Evolutionary conservation across 176 grass and related monocot genomes (phyloP).

Genomic region (Melocanna baccifera): DNA sequence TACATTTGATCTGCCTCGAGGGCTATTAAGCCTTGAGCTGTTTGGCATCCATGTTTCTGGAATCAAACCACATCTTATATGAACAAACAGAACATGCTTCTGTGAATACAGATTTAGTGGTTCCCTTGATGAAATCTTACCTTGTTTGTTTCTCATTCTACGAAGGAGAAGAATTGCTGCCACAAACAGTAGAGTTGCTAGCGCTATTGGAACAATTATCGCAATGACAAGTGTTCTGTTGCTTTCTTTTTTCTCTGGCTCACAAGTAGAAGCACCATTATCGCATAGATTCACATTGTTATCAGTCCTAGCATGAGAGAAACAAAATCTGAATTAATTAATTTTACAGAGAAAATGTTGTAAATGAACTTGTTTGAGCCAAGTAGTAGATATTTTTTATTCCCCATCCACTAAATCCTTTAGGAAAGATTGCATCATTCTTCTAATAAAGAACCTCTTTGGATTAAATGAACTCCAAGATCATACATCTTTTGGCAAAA

Average conservation of each 20-base stretch:
- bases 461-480: no score
- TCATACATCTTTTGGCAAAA: no score
- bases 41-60: slow-evolving; percentile 24
- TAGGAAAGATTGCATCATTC: no score
- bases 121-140: slow-evolving; percentile 2
- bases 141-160: slow-evolving; percentile 25
- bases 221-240: slow-evolving; percentile 35
- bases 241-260: neutral
- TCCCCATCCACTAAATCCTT: no score
- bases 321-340: neutral
- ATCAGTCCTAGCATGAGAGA: neutral
- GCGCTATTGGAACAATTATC: slow-evolving; percentile 14
- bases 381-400: no score
- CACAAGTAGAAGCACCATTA: slow-evolving; percentile 4
- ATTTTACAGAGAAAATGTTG: neutral
- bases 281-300: neutral
- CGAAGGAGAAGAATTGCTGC: slow-evolving; percentile 7
- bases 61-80: neutral
- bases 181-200: slow-evolving; percentile 30
- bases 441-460: no score
- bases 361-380: no score
- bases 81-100: neutral
- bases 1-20: neutral
- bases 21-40: neutral
- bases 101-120: neutral